These are phyloP conservation scores for Selaginella tamariscina DNA, from an alignment of 75 land plant species.

Conservation along the genomic window DNA sequence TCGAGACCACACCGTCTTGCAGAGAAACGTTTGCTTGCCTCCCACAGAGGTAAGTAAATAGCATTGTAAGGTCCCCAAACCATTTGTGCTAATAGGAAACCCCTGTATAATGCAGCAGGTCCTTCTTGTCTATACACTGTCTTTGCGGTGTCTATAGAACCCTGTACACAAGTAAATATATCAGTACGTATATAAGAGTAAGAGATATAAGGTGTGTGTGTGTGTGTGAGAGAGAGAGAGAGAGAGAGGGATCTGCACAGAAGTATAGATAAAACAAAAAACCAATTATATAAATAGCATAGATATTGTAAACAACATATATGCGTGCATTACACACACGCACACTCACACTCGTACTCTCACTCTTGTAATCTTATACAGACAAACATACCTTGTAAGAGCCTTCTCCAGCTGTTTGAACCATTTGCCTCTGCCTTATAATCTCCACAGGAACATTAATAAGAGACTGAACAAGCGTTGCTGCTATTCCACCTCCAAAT, in stretches of 20 bases:
- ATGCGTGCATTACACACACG: no score
- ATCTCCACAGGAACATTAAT: background rate
- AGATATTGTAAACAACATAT: no score
- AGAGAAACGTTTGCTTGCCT: slow-evolving; percentile 7
- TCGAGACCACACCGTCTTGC: background rate
- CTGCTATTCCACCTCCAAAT: slow-evolving; percentile 2
- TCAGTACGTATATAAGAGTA: background rate
- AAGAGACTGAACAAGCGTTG: slow-evolving; percentile 1
- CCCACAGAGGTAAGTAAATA: slow-evolving; percentile 6
- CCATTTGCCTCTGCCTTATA: slow-evolving; percentile 8
- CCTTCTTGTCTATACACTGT: slow-evolving; percentile 27
- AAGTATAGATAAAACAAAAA: background rate
- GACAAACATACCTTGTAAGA: slow-evolving; percentile 2
- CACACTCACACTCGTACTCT: no score
- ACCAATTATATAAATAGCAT: no score
- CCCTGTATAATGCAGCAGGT: slow-evolving; percentile 24
- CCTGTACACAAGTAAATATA: slow-evolving; percentile 14
- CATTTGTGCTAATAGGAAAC: slow-evolving; percentile 26
- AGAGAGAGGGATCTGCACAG: no score
- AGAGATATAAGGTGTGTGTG: no score
- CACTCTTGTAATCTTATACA: background rate
- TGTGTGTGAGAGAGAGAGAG: no score
- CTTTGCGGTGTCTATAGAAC: slow-evolving; percentile 24
- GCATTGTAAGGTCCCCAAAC: slow-evolving; percentile 6
- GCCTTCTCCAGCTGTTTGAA: slow-evolving; percentile 1